These are phyloP conservation scores for Sordariomycetes sp. DNA, from an alignment of 2,329 filamentous ascomycete species.

Conservation along the genomic window DNA sequence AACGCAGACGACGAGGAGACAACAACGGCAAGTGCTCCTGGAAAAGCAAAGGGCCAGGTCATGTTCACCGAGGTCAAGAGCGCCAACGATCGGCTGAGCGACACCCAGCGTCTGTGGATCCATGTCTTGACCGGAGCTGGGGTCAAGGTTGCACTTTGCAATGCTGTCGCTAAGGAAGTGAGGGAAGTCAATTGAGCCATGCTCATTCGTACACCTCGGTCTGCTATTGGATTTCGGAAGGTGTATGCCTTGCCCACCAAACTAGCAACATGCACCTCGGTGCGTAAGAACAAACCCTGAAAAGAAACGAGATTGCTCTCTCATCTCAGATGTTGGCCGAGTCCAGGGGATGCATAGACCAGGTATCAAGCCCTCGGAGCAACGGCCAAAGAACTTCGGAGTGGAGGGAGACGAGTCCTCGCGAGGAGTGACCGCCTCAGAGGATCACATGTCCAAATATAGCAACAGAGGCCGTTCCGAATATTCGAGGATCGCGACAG, in stretches of 20 bases:
- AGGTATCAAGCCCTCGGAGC: no score
- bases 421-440: background rate
- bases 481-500: background rate
- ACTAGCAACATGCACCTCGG: no score
- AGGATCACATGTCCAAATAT: background rate
- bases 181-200: conserved; percentile 26
- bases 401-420: no score
- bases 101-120: conserved; percentile 95
- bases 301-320: no score
- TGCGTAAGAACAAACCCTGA: no score
- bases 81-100: conserved; percentile 86
- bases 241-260: no score
- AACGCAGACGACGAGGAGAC: conserved; percentile 9
- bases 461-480: conserved; percentile 1
- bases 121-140: conserved; percentile 83
- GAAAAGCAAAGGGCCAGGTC: conserved; percentile 43
- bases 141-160: conserved; percentile 74
- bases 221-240: no score
- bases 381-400: no score
- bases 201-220: background rate
- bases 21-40: conserved; percentile 11
- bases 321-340: no score
- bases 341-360: no score
- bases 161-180: conserved; percentile 47
- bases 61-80: conserved; percentile 77